Percentiles rank a stretch among this genome's conserved stretches.
These are phyloP conservation scores for Dioszegia hungarica DNA, from an alignment of 768 basidiomycete species.

Conservation along the genomic window DNA sequence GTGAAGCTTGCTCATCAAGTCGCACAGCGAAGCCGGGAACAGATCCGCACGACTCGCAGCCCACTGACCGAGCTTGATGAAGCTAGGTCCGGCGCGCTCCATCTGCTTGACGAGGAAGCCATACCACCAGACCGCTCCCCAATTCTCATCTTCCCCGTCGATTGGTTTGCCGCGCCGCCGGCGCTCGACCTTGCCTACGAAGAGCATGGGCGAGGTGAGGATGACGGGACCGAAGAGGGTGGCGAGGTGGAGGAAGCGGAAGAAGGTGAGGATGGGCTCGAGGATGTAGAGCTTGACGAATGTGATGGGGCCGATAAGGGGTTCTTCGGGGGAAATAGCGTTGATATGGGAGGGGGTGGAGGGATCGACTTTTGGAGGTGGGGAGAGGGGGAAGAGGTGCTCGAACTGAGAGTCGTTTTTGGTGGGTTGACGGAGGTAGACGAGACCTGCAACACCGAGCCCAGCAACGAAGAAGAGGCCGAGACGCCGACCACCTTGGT, in stretches of 20 bases:
- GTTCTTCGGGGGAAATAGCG: no score
- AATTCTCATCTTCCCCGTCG: constrained; percentile 65
- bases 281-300: constrained; percentile 61
- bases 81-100: constrained; percentile 93
- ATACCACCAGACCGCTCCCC: constrained; percentile 99
- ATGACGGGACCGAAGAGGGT: constrained; percentile 83
- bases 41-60: constrained; percentile 91
- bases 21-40: constrained; percentile 80
- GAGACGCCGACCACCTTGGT: constrained; percentile 5
- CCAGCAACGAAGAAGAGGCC: constrained; percentile 22
- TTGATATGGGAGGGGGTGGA: no score
- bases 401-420: constrained; percentile 20
- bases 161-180: constrained; percentile 36
- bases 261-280: constrained; percentile 79
- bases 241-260: constrained; percentile 77
- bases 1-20: constrained; percentile 76
- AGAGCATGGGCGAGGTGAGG: constrained; percentile 73
- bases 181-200: constrained; percentile 56
- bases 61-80: constrained; percentile 99
- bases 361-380: constrained; percentile 45
- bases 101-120: constrained; percentile 78
- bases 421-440: constrained; percentile 19
- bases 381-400: background rate
- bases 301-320: constrained; percentile 54
- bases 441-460: constrained; percentile 21